Evolutionary conservation across 225 moss, liverwort and hornwort genomes (phyloP), one percentile per base, ranked within the genome.

Genomic region (Pleurozium schreberi): DNA sequence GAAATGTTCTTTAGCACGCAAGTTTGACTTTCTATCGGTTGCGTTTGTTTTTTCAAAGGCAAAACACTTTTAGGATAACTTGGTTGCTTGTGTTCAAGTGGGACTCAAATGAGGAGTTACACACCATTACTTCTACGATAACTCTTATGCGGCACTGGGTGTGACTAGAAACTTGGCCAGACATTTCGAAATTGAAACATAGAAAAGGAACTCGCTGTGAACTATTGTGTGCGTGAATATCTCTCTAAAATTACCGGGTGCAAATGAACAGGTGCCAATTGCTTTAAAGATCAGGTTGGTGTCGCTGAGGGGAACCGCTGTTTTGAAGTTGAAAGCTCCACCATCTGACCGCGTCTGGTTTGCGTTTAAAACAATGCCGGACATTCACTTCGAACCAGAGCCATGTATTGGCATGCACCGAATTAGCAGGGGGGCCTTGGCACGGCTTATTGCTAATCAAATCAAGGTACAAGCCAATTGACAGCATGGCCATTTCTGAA

Each of bases 261-360:
- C 66, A 60, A n/a, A 55, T 90, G 91, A 84, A 53, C 94, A 98
- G 98, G 96, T 98, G 88, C 97, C 97, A 62, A 88, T 98, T 76
- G 88, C 92, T 70, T 91, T 98, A 62, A 96, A 96, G 89, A 94
- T 98, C 74, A 94, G 90, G 91, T 93, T 95, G 53, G 95, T 93
- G 75, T 95, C 95, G 15, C 45, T 96, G n/a, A 97, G 94, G 88
- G 98, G 97, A 68, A 97, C 95, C 42, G 94, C 90, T 62, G 92
- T 96, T 77, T 83, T 98, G 34, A 94, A 93, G 64, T 89, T 98
- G 88, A 97, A 95, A 89, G 96, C 98, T 80, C 97, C 98, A 68
- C 98, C 98, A 47, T 93, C 98, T 63, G 98, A 98, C 91, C 96
- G 98, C 74, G 91, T 97, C 42, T 98, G 98, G 98, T 98, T 98